Evolutionary conservation across 108 stramenopile species (phyloP).

Genomic region (Mayamaea pseudoterrestris): DNA sequence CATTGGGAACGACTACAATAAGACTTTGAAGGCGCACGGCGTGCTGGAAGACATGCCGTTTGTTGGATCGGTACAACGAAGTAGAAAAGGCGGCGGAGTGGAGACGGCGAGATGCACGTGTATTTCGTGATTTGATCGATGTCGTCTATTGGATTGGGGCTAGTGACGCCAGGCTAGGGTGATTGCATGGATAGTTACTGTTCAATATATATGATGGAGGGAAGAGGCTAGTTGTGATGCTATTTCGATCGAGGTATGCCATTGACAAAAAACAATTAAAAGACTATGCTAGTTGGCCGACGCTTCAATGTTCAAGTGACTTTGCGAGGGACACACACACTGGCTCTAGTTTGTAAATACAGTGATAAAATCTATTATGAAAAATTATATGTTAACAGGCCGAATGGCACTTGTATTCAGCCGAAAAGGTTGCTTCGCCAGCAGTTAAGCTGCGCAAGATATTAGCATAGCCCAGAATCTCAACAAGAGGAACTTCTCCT

Average conservation of each 20-base stretch:
- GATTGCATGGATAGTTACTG: no score
- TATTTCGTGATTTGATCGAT: conserved; percentile 59
- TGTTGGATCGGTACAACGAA: conserved; percentile 53
- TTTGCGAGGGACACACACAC: no score
- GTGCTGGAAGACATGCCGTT: conserved; percentile 47
- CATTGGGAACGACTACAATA: conserved; percentile 29
- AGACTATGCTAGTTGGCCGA: no score
- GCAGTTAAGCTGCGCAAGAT: conserved; percentile 68
- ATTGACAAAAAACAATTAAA: no score
- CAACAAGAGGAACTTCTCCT: conserved; percentile 74
- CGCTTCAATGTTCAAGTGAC: no score
- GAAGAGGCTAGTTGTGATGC: no score
- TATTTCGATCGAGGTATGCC: no score
- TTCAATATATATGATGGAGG: no score
- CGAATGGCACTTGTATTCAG: conserved; percentile 80
- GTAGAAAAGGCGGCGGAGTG: conserved; percentile 39
- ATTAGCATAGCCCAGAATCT: conserved; percentile 82
- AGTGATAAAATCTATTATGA: conserved; percentile 1
- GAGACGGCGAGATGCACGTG: conserved; percentile 46
- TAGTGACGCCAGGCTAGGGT: no score
- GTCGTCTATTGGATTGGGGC: conserved; percentile 63
- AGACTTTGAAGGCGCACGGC: conserved; percentile 53
- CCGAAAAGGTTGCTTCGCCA: conserved; percentile 76
- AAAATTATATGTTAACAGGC: no score
- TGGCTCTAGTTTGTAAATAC: no score